Percentiles rank a stretch among this genome's conserved stretches.
Evolutionary conservation across 805 yeast species (phyloP).

Genomic region (Wickerhamiella shivajii): DNA sequence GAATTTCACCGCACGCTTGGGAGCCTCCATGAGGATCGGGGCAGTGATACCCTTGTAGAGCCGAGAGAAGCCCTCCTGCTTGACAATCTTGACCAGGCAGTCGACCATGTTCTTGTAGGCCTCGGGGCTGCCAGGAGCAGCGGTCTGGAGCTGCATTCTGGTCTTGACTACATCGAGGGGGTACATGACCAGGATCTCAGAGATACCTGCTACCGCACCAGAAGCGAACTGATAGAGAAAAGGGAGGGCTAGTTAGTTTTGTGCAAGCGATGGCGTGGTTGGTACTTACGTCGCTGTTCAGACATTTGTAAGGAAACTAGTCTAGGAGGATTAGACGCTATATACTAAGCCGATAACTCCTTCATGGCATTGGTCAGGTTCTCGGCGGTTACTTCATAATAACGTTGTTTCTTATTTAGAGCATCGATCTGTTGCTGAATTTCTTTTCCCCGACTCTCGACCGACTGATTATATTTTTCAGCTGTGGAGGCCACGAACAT

Average conservation of each 20-base stretch:
- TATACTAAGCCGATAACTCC: constrained; percentile 23
- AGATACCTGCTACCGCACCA: constrained; percentile 95
- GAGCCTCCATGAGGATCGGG: constrained; percentile 98
- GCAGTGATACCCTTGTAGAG: constrained; percentile 90
- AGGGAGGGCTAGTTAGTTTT: constrained; percentile 43
- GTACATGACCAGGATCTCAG: constrained; percentile 89
- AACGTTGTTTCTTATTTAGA: constrained; percentile 52
- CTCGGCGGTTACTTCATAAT: constrained; percentile 62
- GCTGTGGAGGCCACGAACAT: constrained; percentile 33
- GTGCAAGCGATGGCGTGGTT: constrained; percentile 24
- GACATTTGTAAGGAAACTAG: no score
- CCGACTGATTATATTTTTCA: constrained; percentile 32
- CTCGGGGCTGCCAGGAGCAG: constrained; percentile 26
- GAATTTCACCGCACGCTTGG: constrained; percentile 96
- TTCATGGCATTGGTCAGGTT: constrained; percentile 55
- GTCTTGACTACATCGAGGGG: constrained; percentile 97
- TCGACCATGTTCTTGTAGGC: constrained; percentile 73
- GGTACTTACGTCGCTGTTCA: constrained; percentile 12
- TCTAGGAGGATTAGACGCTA: background rate
- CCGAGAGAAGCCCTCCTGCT: constrained; percentile 69
- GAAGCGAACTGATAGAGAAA: constrained; percentile 80
- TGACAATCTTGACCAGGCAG: constrained; percentile 69
- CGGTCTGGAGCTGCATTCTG: constrained; percentile 76
- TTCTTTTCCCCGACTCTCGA: constrained; percentile 38
- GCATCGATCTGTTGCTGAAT: constrained; percentile 45